Base-by-base conservation (phyloP, 176 grass and related monocot genomes). In the Thalia dealbata region DNA sequence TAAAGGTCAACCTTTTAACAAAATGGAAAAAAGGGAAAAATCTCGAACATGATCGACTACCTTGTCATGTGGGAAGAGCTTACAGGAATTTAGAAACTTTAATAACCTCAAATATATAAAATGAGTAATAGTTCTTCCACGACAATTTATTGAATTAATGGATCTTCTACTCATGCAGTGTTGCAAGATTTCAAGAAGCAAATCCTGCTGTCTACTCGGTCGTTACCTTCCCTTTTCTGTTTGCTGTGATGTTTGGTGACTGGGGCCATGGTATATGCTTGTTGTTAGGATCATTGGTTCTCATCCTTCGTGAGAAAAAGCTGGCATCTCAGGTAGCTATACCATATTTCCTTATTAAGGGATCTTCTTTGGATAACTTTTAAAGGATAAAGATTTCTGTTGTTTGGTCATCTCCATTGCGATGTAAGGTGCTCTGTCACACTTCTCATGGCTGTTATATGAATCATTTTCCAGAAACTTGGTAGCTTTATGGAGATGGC, bases 231-330 rank as follows among this genome's bases (percentile, higher is more conserved):
- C 95, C 95, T 81, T 99, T 99, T 87, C 88, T 99, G 75, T 99
- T 99, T 71, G 95, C 95, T 84, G 95, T 99, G 52, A 99, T 99
- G 95, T 99, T 99, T 85, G 95, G 95, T 84, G 95, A 99, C 82
- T 99, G 95, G 95, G 95, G 95, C 38, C 95, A 99, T 91, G 95
- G 95, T 70, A 91, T 99, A 83, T 99, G 95, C 78, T 75, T 99
- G 50, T 83, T 99, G 74, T 60, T 99, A 50, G 95, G 90, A 82
- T 85, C 95, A 81, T 85, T 93, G 80, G 26, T 99, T 76, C 88
- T 99, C 71, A 99, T 99, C 82, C 70, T 90, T 79, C 83, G 83
- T 51, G 95, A 99, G 80, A 99, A 99, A 75, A 99, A 88, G 83
- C 88, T 99, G 74, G 85, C 83, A 50, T 99, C 90, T 71, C 87